Percentiles rank a stretch among this genome's conserved stretches.
Conservation (phyloP, 2,329 filamentous ascomycete genomes). For the Diplodia mutila region DNA sequence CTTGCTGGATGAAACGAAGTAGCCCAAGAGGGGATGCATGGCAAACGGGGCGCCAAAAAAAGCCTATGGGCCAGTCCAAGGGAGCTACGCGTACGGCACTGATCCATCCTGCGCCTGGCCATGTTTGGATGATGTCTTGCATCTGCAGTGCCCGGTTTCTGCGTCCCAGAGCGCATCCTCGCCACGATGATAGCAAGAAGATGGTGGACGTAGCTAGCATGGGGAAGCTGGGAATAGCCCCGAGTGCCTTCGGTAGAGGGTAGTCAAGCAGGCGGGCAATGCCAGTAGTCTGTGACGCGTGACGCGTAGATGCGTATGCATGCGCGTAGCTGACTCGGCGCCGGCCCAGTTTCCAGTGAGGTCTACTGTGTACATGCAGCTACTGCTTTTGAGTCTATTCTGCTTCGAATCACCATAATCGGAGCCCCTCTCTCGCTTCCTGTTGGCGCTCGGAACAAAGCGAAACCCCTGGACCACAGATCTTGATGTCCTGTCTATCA, state of each 20-base stretch:
- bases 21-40: neutral
- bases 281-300: slow-evolving; percentile 1
- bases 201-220: neutral
- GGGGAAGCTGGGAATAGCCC: neutral
- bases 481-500: neutral
- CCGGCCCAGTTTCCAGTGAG: slow-evolving; percentile 7
- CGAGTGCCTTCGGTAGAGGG: neutral
- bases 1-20: neutral
- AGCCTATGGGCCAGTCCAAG: neutral
- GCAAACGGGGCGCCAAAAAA: neutral
- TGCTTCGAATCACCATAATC: neutral
- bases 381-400: neutral
- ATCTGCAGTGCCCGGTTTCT: neutral
- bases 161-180: neutral
- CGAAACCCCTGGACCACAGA: neutral
- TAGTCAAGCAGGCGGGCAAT: neutral
- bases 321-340: slow-evolving; percentile 17
- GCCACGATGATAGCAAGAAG: neutral
- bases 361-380: neutral
- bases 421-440: neutral
- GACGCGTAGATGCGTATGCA: neutral
- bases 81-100: neutral
- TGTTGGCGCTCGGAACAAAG: neutral
- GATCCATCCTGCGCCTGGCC: neutral
- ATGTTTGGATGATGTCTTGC: neutral